Base-by-base conservation (phyloP, 2,329 filamentous ascomycete species). In the Sclerotinia spermophila region DNA sequence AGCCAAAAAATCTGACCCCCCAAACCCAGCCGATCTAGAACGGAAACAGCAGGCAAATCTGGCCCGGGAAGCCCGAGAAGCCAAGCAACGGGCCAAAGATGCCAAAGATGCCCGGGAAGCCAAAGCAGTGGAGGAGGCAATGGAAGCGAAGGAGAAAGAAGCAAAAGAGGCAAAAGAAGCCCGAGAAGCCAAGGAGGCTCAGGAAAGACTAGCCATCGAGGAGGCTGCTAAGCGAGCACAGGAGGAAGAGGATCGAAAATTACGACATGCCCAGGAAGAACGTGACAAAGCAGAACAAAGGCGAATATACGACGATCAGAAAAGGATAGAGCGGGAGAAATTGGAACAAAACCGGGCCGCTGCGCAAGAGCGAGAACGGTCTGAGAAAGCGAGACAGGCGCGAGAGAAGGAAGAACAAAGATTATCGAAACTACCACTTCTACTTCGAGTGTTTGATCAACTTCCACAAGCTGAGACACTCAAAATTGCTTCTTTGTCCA, bases 361-460 rank as follows among this genome's bases (percentile, higher is more conserved):
- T 45, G 69, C 73, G 72, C 48, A 78, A 73, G 85, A 84, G 42
- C 82, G 83, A 17, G 82, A 82, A 48, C 82, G 83, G 71, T 83
- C 81, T 13, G 86, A 87, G 74, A 83, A 74, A 65, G 71, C 71
- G 33, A 83, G 84, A 61, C 77, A 84, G 19, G 84, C 82, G 38
- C 83, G 87, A 73, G 86, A 90, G 75, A 82, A 86, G 76, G 86
- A 89, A 74, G 83, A 83, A 40, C 79, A 81, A 44, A 84, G 86
- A 24, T 76, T 90, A 40, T 83, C 84, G 53, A 89, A 86, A 74
- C 78, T 90, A 27, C 89, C 89, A 5, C 84, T 87, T 53, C 80
- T 90, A 45, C 79, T 91, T 59, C 85, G 84, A 62, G 90, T 88
- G 88, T 83, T 91, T 35, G 84, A 88, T 68, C 79, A 78, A 30